Evolutionary conservation across 352 stramenopile genomes (phyloP).

Genomic region (Pythium sukuiense): DNA sequence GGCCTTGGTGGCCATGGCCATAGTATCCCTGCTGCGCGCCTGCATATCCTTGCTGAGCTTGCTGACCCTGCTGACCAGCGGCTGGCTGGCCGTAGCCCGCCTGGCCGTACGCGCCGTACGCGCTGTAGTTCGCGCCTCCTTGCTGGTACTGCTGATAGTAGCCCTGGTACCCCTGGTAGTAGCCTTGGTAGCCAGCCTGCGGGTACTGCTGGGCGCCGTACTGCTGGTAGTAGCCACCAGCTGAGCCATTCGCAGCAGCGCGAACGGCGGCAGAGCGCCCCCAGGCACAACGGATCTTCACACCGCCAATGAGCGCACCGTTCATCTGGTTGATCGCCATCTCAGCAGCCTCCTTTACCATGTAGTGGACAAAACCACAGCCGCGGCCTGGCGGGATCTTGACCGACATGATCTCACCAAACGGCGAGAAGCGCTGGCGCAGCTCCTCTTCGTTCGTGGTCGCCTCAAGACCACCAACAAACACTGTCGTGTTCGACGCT

Average conservation of each 20-base stretch:
- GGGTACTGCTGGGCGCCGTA: constrained; percentile 39
- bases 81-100: constrained; percentile 45
- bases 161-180: constrained; percentile 47
- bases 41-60: constrained; percentile 31
- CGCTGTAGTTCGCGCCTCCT: constrained; percentile 27
- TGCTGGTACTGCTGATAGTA: constrained; percentile 66
- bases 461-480: constrained; percentile 88
- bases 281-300: constrained; percentile 89
- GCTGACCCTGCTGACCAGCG: constrained; percentile 37
- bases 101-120: constrained; percentile 42
- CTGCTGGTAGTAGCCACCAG: constrained; percentile 53
- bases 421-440: constrained; percentile 67
- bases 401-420: constrained; percentile 82
- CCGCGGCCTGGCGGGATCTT: constrained; percentile 87
- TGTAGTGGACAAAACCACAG: constrained; percentile 91
- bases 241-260: constrained; percentile 18
- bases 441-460: constrained; percentile 84
- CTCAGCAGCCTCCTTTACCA: constrained; percentile 77
- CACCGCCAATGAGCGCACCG: constrained; percentile 69
- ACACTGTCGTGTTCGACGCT: constrained; percentile 88
- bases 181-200: constrained; percentile 34
- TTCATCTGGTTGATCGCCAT: constrained; percentile 90
- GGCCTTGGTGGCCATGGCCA: constrained; percentile 24
- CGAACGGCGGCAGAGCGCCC: constrained; percentile 73
- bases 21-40: constrained; percentile 42